A percentile compares a stretch with the other conserved stretches of the same genome.
Evolutionary conservation across 441 rosid genomes (phyloP).

Genomic region (Euphorbia schlechtendalii): DNA sequence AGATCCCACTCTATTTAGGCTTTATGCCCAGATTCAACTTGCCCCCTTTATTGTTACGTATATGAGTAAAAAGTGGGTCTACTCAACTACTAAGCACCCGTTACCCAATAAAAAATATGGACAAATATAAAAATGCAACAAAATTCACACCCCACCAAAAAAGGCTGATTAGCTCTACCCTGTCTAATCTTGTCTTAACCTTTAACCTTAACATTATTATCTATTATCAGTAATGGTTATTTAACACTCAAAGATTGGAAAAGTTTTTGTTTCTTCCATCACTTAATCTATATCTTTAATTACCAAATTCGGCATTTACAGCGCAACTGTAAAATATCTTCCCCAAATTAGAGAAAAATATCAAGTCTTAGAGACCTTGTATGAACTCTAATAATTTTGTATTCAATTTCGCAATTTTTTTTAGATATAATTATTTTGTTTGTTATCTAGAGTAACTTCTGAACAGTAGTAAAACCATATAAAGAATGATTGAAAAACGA

Average conservation of each 20-base stretch:
- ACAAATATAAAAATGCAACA: not conserved
- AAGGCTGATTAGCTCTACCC: not conserved
- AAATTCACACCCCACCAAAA: constrained; percentile 8
- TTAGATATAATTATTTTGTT: too few species aligned
- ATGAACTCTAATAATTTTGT: too few species aligned
- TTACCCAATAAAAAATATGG: constrained; percentile 6
- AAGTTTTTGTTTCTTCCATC: not conserved
- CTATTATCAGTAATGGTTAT: not conserved
- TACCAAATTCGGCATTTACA: too few species aligned
- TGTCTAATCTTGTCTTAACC: constrained; percentile 11
- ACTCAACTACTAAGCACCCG: not conserved
- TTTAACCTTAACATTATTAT: not conserved
- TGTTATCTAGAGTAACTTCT: too few species aligned
- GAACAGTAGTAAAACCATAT: too few species aligned
- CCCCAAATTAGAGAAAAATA: too few species aligned
- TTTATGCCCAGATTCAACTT: constrained; percentile 8
- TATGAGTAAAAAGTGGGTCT: not conserved
- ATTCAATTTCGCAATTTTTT: too few species aligned
- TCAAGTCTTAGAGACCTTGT: too few species aligned
- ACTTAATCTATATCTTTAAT: too few species aligned
- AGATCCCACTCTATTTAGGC: constrained; percentile 11
- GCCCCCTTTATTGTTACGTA: not conserved
- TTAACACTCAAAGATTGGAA: not conserved
- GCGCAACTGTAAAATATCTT: too few species aligned
- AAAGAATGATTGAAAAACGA: not conserved